phyloP scores from a whole-genome alignment of 176 grass and related monocot genomes.

The Oryza meyeriana region DNA sequence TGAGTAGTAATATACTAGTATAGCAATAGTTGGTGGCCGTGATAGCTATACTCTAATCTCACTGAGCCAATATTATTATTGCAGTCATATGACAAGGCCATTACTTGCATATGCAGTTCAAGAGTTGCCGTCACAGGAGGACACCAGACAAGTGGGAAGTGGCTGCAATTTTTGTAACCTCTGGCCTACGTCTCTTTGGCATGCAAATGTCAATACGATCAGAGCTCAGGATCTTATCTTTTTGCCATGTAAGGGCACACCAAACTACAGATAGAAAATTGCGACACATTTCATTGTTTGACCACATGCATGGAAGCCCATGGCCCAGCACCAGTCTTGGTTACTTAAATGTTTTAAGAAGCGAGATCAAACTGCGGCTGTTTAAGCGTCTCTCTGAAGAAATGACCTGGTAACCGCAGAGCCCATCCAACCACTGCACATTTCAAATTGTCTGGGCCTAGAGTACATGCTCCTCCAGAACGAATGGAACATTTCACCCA shows the following conservation, averaged over 20 bases:
- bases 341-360: slow-evolving; percentile 43
- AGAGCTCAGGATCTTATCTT: neutral
- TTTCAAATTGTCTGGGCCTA: neutral
- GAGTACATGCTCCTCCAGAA: slow-evolving; percentile 30
- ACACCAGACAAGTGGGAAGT: slow-evolving; percentile 31
- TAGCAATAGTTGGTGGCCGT: slow-evolving; percentile 11
- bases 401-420: slow-evolving; percentile 40
- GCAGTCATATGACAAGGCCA: slow-evolving; percentile 5
- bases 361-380: slow-evolving; percentile 26
- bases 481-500: slow-evolving; percentile 29
- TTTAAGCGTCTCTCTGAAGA: slow-evolving; percentile 33
- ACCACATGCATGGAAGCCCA: slow-evolving; percentile 29
- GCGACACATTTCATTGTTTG: slow-evolving; percentile 7
- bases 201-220: neutral
- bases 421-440: slow-evolving; percentile 14
- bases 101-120: slow-evolving; percentile 21
- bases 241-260: slow-evolving; percentile 26
- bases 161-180: neutral
- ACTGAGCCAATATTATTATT: neutral
- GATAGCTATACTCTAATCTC: neutral
- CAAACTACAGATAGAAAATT: slow-evolving; percentile 34
- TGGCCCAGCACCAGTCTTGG: slow-evolving; percentile 20
- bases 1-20: neutral
- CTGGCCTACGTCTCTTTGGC: slow-evolving; percentile 10
- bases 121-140: slow-evolving; percentile 24